These are phyloP conservation scores for Tuber melanosporum DNA, from an alignment of 495 filamentous ascomycete species.

Conservation along the genomic window DNA sequence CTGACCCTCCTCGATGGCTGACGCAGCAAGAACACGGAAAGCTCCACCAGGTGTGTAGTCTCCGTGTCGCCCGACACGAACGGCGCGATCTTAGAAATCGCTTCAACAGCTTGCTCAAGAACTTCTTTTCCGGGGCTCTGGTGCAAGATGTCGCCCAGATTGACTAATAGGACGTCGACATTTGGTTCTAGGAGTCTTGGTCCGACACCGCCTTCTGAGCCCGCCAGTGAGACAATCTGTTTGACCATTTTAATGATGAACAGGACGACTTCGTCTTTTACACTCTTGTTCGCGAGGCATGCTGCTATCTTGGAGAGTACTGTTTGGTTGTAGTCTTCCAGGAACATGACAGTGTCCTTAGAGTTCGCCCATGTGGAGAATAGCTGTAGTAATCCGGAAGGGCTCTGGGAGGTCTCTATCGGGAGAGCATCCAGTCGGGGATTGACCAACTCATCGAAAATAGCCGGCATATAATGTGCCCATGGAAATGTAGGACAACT, in stretches of 20 bases:
- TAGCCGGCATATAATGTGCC: conserved; percentile 59
- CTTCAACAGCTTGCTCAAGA: conserved; percentile 68
- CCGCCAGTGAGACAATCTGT: conserved; percentile 55
- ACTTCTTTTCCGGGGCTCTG: conserved; percentile 59
- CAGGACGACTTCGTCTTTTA: conserved; percentile 80
- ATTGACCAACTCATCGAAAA: conserved; percentile 67
- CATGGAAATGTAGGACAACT: conserved; percentile 61
- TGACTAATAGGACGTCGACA: conserved; percentile 59
- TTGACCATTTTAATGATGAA: conserved; percentile 71
- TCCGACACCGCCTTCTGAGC: conserved; percentile 51
- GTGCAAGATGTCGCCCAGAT: conserved; percentile 60
- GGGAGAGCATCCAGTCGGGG: conserved; percentile 74
- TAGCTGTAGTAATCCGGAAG: conserved; percentile 74
- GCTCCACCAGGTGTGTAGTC: conserved; percentile 64
- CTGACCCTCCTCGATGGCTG: conserved; percentile 75
- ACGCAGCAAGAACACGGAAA: conserved; percentile 70
- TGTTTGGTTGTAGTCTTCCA: conserved; percentile 56
- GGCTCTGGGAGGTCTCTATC: conserved; percentile 76
- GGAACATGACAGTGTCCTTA: conserved; percentile 58
- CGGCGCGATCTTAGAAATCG: conserved; percentile 66
- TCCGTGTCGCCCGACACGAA: conserved; percentile 63
- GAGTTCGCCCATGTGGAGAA: conserved; percentile 72
- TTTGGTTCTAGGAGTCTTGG: conserved; percentile 61
- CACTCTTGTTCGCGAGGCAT: conserved; percentile 63
- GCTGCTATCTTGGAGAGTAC: conserved; percentile 65